phyloP scores from a whole-genome alignment of 1,284 basidiomycete genomes.

The Moesziomyces aphidis region DNA sequence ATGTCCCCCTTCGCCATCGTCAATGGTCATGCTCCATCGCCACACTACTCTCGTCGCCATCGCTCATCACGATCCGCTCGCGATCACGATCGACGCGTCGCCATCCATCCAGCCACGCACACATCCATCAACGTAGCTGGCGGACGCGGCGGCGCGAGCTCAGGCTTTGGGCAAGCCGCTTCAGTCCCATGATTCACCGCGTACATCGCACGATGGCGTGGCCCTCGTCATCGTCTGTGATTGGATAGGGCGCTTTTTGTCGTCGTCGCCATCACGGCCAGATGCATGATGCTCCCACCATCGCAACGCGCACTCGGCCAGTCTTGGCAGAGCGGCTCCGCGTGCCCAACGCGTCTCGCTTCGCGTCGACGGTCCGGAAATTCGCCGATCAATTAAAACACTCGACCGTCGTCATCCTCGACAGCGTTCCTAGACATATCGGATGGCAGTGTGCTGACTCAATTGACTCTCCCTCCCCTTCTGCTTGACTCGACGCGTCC shows the following conservation, averaged over 20 bases:
- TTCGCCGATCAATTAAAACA: slow-evolving; percentile 13
- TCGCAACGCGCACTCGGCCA: slow-evolving; percentile 14
- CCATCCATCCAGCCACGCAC: slow-evolving; percentile 6
- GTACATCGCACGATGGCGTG: neutral
- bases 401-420: slow-evolving; percentile 10
- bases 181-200: neutral
- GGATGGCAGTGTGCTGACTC: slow-evolving; percentile 11
- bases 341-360: slow-evolving; percentile 20
- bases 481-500: neutral
- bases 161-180: neutral
- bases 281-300: slow-evolving; percentile 11
- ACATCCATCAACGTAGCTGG: slow-evolving; percentile 13
- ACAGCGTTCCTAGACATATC: too few species aligned
- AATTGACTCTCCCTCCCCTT: neutral
- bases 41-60: slow-evolving; percentile 22
- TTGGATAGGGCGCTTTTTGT: neutral
- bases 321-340: neutral
- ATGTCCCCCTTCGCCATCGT: slow-evolving; percentile 21
- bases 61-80: slow-evolving; percentile 22
- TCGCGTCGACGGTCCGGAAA: slow-evolving; percentile 19
- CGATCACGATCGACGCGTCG: slow-evolving; percentile 23
- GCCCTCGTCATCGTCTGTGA: neutral
- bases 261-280: slow-evolving; percentile 25
- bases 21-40: slow-evolving; percentile 16
- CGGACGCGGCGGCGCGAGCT: slow-evolving; percentile 1